Evolutionary conservation across 305 asterid species (phyloP).

Genomic region (Striga hermonthica): DNA sequence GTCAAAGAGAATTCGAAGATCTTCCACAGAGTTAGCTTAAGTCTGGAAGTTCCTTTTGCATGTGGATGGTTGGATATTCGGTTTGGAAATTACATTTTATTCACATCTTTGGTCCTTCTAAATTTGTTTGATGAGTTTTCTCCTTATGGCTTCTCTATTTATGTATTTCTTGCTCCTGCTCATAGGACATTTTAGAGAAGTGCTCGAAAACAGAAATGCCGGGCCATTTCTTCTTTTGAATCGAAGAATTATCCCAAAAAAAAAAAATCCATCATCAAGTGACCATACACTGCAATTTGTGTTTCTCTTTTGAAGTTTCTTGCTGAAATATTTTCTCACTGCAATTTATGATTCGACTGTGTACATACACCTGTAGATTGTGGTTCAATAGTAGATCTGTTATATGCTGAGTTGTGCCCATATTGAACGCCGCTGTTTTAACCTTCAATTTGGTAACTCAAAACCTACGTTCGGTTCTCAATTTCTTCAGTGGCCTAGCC

Average conservation of each 20-base stretch:
- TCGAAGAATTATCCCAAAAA: neutral
- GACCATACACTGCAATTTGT: neutral
- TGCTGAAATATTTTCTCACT: neutral
- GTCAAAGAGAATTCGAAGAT: neutral
- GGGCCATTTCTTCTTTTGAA: too few species aligned
- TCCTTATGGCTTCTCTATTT: neutral
- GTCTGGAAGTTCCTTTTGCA: neutral
- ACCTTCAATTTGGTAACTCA: neutral
- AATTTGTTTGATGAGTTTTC: conserved; percentile 1
- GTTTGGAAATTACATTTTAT: neutral
- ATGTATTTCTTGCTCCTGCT: neutral
- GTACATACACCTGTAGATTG: neutral
- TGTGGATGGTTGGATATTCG: neutral
- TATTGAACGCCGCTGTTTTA: neutral
- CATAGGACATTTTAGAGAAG: too few species aligned
- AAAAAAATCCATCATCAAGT: neutral
- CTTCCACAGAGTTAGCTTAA: neutral
- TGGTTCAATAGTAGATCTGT: neutral
- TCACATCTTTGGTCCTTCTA: conserved; percentile 3
- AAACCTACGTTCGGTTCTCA: neutral
- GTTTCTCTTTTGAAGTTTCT: neutral
- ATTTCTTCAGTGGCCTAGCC: neutral
- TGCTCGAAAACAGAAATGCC: too few species aligned
- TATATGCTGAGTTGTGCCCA: neutral
- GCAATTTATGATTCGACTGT: conserved; percentile 5